Evolutionary conservation across 805 yeast genomes (phyloP).

Genomic region (Teunomyces funiuensis): DNA sequence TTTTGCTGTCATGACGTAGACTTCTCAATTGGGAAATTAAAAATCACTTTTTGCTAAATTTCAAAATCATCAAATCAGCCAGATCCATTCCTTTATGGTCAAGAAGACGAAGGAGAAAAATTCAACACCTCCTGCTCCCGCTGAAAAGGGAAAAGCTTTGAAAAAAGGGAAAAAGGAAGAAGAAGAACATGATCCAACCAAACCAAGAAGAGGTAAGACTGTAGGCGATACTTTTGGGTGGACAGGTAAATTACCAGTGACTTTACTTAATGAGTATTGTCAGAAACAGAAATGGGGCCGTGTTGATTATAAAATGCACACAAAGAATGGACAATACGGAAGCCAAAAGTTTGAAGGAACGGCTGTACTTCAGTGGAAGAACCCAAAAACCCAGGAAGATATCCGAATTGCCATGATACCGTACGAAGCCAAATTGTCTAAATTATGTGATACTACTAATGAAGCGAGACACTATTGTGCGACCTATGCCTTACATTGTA

Average conservation of each 20-base stretch:
- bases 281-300: constrained; percentile 89
- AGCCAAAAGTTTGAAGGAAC: constrained; percentile 40
- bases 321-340: constrained; percentile 21
- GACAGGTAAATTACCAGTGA: constrained; percentile 94
- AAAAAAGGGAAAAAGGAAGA: constrained; percentile 8
- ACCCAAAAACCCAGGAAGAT: constrained; percentile 76
- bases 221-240: constrained; percentile 68
- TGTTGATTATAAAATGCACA: constrained; percentile 69
- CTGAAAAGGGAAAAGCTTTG: constrained; percentile 6
- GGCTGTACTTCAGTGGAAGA: constrained; percentile 65
- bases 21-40: neutral
- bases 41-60: neutral
- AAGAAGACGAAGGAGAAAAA: constrained; percentile 11
- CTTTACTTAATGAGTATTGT: constrained; percentile 80
- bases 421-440: constrained; percentile 49
- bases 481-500: constrained; percentile 77
- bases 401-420: constrained; percentile 59
- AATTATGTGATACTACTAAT: constrained; percentile 59
- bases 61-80: neutral
- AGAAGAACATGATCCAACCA: constrained; percentile 10
- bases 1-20: constrained; percentile 1
- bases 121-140: neutral
- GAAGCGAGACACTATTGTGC: constrained; percentile 93
- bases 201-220: constrained; percentile 41
- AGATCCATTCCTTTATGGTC: constrained; percentile 1